Conservation (phyloP, 306 rosid species). For the Lotus japonicus region DNA sequence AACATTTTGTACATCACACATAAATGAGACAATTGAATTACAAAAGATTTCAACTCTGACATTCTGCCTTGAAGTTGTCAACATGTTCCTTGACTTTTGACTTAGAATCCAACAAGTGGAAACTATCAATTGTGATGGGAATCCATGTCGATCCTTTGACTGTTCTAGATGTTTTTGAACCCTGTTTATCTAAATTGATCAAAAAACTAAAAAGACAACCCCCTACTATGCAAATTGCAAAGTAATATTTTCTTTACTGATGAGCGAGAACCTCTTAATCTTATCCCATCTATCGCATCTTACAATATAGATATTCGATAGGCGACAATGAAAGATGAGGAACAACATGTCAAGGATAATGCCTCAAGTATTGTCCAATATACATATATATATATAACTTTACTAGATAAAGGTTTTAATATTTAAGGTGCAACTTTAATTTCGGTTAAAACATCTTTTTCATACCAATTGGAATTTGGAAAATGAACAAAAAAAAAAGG, state of each 20-base stretch:
- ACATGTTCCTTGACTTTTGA: slow-evolving; percentile 22
- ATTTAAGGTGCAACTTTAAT: not conserved
- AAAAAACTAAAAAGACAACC: not conserved
- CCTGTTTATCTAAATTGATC: slow-evolving; percentile 2
- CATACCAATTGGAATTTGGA: not conserved
- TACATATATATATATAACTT: not conserved
- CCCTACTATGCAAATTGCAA: not conserved
- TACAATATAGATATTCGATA: not conserved
- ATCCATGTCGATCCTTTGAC: slow-evolving; percentile 17
- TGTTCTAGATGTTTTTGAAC: slow-evolving; percentile 21
- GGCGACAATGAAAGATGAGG: not conserved
- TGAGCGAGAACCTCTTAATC: not conserved
- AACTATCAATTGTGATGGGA: slow-evolving; percentile 10
- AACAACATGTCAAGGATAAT: slow-evolving; percentile 2
- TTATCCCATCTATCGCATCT: not conserved
- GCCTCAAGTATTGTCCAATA: not conserved
- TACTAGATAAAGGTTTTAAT: not conserved
- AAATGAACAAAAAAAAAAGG: not conserved
- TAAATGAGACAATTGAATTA: no score
- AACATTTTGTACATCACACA: no score
- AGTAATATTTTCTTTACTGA: not conserved
- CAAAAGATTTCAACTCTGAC: not conserved
- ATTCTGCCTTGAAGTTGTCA: slow-evolving; percentile 21
- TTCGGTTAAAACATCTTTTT: not conserved
- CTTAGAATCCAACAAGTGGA: slow-evolving; percentile 36